phyloP scores from a whole-genome alignment of 192 early-diverging fungal species.

The Umbelopsis vinacea region DNA sequence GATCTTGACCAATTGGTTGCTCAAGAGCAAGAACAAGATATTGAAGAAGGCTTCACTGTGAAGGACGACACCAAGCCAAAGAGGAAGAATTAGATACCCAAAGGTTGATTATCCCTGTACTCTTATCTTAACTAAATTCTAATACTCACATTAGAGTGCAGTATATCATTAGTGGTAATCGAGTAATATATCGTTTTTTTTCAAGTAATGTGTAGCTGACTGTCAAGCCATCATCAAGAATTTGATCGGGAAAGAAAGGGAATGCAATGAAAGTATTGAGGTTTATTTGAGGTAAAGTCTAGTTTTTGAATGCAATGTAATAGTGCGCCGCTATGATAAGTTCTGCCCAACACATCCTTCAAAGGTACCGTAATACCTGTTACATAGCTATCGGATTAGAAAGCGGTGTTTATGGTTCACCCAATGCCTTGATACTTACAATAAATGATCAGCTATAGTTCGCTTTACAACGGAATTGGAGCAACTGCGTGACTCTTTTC shows the following conservation, averaged over 20 bases:
- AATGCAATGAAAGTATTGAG: not conserved
- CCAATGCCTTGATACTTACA: not conserved
- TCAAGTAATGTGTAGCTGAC: no score
- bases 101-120: not conserved
- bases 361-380: not conserved
- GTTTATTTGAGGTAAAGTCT: not conserved
- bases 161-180: no score
- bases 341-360: not conserved
- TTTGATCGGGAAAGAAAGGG: not conserved
- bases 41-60: not conserved
- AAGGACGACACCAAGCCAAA: not conserved
- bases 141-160: no score
- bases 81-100: not conserved
- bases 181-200: no score
- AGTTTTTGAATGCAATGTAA: not conserved
- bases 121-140: no score
- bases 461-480: not conserved
- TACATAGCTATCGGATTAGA: no score
- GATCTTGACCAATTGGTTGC: slow-evolving; percentile 13
- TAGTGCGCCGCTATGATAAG: no score
- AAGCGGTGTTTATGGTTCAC: no score
- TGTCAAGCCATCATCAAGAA: no score
- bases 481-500: not conserved
- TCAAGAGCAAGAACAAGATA: not conserved
- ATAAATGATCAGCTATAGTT: not conserved